Evolutionary conservation across 441 rosid genomes (phyloP).

Genomic region (Flueggea neowawraea): DNA sequence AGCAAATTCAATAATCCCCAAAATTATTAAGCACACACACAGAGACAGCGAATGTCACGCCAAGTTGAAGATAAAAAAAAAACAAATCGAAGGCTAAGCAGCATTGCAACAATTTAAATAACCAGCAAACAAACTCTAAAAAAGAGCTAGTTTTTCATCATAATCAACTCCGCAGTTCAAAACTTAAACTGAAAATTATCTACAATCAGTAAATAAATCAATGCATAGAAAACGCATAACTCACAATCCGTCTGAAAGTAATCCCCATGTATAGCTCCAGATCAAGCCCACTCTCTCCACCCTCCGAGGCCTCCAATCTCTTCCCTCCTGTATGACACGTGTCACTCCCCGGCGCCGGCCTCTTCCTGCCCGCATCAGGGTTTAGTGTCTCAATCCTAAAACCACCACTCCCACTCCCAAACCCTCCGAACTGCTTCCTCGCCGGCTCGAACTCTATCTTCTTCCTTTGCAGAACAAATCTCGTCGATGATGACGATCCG

Average conservation of each 20-base stretch:
- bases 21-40: too few relatives aligned
- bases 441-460: slow-evolving; percentile 66
- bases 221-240: slow-evolving; percentile 12
- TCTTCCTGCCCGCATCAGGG: slow-evolving; percentile 25
- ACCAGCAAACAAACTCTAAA: too few relatives aligned
- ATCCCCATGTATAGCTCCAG: slow-evolving; percentile 58
- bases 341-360: slow-evolving; percentile 10
- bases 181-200: too few relatives aligned
- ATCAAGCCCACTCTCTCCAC: slow-evolving; percentile 59
- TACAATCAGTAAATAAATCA: too few relatives aligned
- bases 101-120: too few relatives aligned
- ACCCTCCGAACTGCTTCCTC: slow-evolving; percentile 47
- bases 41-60: too few relatives aligned
- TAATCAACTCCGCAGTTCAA: too few relatives aligned
- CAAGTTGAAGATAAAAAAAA: too few relatives aligned
- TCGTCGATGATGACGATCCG: slow-evolving; percentile 17
- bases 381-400: slow-evolving; percentile 79
- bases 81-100: too few relatives aligned
- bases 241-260: slow-evolving; percentile 79
- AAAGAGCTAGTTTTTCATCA: too few relatives aligned
- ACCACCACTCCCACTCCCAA: slow-evolving; percentile 24
- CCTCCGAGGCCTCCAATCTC: slow-evolving; percentile 45
- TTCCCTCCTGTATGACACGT: slow-evolving; percentile 26
- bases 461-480: slow-evolving; percentile 27
- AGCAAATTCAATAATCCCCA: too few relatives aligned